Percentiles rank a stretch among this genome's conserved stretches.
These are phyloP conservation scores for Mortierella sp. DNA, from an alignment of 371 early-diverging fungal genomes.

Conservation along the genomic window DNA sequence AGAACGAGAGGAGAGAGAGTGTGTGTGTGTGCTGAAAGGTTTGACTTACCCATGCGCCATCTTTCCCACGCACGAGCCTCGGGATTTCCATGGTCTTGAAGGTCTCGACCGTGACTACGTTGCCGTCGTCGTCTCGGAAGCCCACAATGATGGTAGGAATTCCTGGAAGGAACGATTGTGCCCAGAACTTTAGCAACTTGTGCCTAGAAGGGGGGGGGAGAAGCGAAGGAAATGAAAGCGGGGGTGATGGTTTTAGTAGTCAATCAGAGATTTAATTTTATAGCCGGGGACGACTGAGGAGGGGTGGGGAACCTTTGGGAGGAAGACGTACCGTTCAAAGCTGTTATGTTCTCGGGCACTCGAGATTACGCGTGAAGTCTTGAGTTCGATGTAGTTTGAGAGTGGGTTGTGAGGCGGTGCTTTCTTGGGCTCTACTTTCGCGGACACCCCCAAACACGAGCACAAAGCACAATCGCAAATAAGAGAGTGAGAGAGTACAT, in stretches of 20 bases:
- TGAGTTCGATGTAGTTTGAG: constrained; percentile 86
- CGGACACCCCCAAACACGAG: not conserved
- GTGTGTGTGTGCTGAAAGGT: not conserved
- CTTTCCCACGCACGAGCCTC: constrained; percentile 74
- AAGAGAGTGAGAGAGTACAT: not conserved
- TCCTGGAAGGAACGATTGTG: constrained; percentile 93
- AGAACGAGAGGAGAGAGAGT: not conserved
- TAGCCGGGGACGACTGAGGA: too few species aligned
- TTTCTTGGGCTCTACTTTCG: constrained; percentile 59
- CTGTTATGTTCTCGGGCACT: constrained; percentile 62
- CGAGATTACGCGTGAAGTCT: constrained; percentile 83
- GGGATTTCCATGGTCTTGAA: constrained; percentile 89
- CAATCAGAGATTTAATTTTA: too few species aligned
- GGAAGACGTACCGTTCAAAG: constrained; percentile 71
- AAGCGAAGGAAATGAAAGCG: not conserved
- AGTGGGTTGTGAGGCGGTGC: constrained; percentile 60
- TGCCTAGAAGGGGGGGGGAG: constrained; percentile 57
- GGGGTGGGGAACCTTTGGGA: not conserved
- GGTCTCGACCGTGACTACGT: constrained; percentile 65
- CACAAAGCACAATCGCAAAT: not conserved
- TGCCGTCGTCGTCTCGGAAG: constrained; percentile 85
- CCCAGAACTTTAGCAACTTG: constrained; percentile 92
- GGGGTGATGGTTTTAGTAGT: not conserved
- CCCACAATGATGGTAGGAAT: constrained; percentile 87
- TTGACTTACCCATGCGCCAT: constrained; percentile 72